Evolutionary conservation across 106 monocot species (phyloP), one percentile per base, ranked within the genome.

Genomic region (Phalaenopsis equestris): DNA sequence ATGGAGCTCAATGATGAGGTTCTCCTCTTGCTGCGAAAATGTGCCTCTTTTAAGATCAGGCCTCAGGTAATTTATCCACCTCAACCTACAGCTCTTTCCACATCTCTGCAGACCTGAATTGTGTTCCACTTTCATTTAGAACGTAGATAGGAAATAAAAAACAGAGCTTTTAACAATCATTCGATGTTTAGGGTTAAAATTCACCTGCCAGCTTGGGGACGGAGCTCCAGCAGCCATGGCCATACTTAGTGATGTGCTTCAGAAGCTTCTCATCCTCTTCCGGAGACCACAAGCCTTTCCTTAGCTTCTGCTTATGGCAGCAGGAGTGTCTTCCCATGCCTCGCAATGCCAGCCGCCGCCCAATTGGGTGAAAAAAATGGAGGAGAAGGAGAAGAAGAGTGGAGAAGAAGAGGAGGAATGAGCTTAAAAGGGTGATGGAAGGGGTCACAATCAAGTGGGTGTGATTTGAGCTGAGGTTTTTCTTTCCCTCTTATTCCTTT

Each of bases 31-130:
- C 68, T 92, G 87, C 39, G 95, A 95, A 85, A 95, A 95, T 83
- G 83, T 83, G 52, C 96, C 96, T 81, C 96, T 86, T 77, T 96
- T 96, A 9, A 96, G 81, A 68, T 91, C 93, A 75, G 93, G 89
- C 76, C 93, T 89, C 65, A 96, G 79, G 80, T 96, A 96, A 56
- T 96, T 96, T 57, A 93, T 93, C 95, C 95, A 95, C 55, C 95
- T 87, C 58, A 95, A 64, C 55, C 95, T 85, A 81, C 95, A 96
- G 76, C 96, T 96, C 87, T 96, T 96, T 48, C 96, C 96, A 83
- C 96, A 96, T 80, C 96, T 91, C 86, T 95, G 93, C 70, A 95
- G 81, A 45, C 92, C 95, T 94, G 88, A 64, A 42, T 79, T 61
- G 24, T 9, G 7, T 41, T 58, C 39, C 55, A 45, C 18, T 74